These are phyloP conservation scores for Rhododendron ferrugineum DNA, from an alignment of 148 eudicot genomes.

Conservation along the genomic window DNA sequence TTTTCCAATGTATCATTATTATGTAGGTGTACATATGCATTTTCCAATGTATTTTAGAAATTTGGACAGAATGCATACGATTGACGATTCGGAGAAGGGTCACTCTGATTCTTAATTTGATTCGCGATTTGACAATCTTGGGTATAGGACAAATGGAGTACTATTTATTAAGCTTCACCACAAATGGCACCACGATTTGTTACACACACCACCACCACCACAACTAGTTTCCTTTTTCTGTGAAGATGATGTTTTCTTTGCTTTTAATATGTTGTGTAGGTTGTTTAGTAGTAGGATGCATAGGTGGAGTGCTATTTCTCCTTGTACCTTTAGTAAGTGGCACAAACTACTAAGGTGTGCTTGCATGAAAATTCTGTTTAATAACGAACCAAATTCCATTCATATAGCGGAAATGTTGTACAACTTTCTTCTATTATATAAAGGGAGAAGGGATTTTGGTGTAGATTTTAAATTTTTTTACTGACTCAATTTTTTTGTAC, in stretches of 20 bases:
- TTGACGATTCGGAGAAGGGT: too few relatives aligned
- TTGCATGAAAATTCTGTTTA: too few relatives aligned
- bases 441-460: neutral
- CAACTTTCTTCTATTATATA: neutral
- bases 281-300: neutral
- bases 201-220: neutral
- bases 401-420: too few relatives aligned
- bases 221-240: neutral
- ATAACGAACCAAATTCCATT: too few relatives aligned
- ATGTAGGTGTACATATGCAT: too few relatives aligned
- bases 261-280: neutral
- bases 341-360: neutral
- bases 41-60: too few relatives aligned
- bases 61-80: too few relatives aligned
- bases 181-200: neutral
- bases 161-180: neutral
- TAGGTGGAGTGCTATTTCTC: constrained; percentile 1
- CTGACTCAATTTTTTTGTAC: neutral
- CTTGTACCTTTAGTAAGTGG: neutral
- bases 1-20: too few relatives aligned
- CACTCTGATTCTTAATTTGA: too few relatives aligned
- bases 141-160: neutral
- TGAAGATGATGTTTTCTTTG: neutral
- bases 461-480: neutral
- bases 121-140: too few relatives aligned